phyloP scores from a whole-genome alignment of 208 protist genomes.

The Acanthamoeba rhysodes region DNA sequence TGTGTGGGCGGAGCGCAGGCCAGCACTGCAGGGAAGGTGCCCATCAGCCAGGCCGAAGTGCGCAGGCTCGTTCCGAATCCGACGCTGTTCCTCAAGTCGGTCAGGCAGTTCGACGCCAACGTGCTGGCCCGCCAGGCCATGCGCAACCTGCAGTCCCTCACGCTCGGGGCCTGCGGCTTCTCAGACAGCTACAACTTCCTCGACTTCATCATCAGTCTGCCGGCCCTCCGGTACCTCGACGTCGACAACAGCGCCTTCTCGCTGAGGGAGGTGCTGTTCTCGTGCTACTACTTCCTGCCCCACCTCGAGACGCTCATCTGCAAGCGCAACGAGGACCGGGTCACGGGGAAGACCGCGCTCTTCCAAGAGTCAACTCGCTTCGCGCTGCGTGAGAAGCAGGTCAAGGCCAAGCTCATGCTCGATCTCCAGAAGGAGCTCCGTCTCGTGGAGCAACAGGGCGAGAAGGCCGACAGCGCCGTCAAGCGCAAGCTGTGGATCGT shows the following conservation, averaged over 20 bases:
- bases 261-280: conserved; percentile 8
- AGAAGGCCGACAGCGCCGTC: background rate
- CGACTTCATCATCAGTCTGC: conserved; percentile 28
- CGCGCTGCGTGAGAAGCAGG: background rate
- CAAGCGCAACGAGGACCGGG: background rate
- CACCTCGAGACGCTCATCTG: conserved; percentile 37
- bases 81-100: background rate
- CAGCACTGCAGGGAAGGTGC: background rate
- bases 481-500: conserved; percentile 38
- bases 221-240: conserved; percentile 16
- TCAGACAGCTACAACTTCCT: background rate
- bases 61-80: background rate
- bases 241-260: background rate
- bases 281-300: conserved; percentile 58
- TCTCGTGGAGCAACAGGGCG: background rate
- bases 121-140: conserved; percentile 28
- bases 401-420: conserved; percentile 38
- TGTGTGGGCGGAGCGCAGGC: too few relatives aligned
- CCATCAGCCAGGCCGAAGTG: background rate
- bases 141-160: conserved; percentile 40
- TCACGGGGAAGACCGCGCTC: background rate
- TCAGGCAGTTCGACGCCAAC: background rate
- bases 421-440: background rate
- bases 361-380: background rate
- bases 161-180: background rate